Evolutionary conservation across 1,284 basidiomycete species (phyloP).

Genomic region (Cryptococcus deneoformans): DNA sequence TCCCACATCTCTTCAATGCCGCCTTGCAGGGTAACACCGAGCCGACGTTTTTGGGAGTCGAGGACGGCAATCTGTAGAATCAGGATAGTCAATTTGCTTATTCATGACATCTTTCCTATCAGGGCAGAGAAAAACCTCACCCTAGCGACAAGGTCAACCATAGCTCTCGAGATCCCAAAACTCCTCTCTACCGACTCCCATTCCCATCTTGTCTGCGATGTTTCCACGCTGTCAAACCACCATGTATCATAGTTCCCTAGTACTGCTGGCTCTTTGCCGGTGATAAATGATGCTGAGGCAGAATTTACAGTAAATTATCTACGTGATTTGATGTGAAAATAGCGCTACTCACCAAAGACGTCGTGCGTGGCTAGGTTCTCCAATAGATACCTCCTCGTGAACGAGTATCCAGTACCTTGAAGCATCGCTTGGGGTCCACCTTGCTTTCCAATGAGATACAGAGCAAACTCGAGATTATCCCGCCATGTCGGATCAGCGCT

Average conservation of each 20-base stretch:
- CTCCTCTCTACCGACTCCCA: slow-evolving; percentile 38
- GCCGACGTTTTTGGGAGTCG: slow-evolving; percentile 27
- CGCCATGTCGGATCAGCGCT: slow-evolving; percentile 32
- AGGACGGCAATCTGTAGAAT: slow-evolving; percentile 18
- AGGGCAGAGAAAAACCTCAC: slow-evolving; percentile 14
- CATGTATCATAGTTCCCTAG: slow-evolving; percentile 34
- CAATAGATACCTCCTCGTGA: slow-evolving; percentile 33
- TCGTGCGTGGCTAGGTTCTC: slow-evolving; percentile 37
- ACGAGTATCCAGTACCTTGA: slow-evolving; percentile 17
- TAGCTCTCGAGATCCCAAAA: slow-evolving; percentile 33
- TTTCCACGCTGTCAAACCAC: slow-evolving; percentile 40
- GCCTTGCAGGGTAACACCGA: slow-evolving; percentile 18
- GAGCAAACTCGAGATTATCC: slow-evolving; percentile 37
- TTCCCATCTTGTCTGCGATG: slow-evolving; percentile 33
- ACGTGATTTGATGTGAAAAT: neutral
- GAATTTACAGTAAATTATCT: neutral
- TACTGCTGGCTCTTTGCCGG: slow-evolving; percentile 31
- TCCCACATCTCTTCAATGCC: slow-evolving; percentile 23
- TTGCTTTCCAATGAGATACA: slow-evolving; percentile 28
- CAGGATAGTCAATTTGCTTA: neutral
- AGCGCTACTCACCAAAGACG: slow-evolving; percentile 25
- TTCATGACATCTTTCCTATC: neutral
- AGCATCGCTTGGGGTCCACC: slow-evolving; percentile 37
- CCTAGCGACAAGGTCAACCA: slow-evolving; percentile 35
- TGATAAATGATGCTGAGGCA: slow-evolving; percentile 28